Conservation (phyloP, 371 early-diverging fungal genomes). For the Blastocladiella emersonii region DNA sequence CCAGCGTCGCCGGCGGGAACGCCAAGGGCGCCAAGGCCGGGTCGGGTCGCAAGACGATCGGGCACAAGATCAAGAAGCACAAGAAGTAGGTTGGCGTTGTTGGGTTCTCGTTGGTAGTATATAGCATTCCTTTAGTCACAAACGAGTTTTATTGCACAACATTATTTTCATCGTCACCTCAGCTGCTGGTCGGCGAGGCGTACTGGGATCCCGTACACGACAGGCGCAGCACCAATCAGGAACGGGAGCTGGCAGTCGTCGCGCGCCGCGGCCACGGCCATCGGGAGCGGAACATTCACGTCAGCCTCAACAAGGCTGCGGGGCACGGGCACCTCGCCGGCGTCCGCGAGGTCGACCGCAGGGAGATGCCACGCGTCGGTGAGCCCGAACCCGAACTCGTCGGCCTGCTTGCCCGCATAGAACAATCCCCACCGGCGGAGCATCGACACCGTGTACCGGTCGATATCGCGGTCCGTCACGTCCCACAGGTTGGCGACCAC, state of each 20-base stretch:
- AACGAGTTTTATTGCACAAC: no score
- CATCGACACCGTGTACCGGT: slow-evolving; percentile 43
- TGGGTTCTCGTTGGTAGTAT: no score
- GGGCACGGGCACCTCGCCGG: neutral
- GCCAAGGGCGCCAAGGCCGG: neutral
- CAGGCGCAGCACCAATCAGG: slow-evolving; percentile 44
- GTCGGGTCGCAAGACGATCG: neutral
- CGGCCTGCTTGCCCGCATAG: no score
- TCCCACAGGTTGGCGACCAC: slow-evolving; percentile 97
- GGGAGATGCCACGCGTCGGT: no score
- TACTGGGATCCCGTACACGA: slow-evolving; percentile 46
- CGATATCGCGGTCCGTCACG: slow-evolving; percentile 97
- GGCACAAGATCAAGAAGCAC: neutral
- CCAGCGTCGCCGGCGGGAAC: neutral
- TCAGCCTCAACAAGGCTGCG: no score
- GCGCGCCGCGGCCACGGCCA: slow-evolving; percentile 20
- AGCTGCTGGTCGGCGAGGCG: no score
- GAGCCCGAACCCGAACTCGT: neutral
- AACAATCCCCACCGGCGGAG: slow-evolving; percentile 56
- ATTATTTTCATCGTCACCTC: no score
- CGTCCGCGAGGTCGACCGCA: no score
- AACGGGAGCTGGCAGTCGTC: slow-evolving; percentile 30
- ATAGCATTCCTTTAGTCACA: no score
- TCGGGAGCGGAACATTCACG: no score
- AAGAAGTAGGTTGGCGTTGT: neutral